Percentiles rank a stretch among this genome's conserved stretches.
phyloP scores from a whole-genome alignment of 148 eudicot genomes.

The Diospyros lotus region DNA sequence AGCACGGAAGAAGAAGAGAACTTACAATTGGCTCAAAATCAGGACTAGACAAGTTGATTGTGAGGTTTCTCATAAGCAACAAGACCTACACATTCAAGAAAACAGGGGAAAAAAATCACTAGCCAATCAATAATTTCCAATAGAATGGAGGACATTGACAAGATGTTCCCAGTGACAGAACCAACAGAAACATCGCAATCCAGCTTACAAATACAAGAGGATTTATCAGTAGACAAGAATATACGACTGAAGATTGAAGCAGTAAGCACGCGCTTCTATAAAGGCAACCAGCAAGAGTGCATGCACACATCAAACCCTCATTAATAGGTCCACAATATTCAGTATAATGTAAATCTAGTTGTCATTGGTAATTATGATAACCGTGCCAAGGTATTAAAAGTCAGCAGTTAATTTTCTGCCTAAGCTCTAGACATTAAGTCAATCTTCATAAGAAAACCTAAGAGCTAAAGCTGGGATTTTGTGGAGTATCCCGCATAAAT shows the following conservation, averaged over 20 bases:
- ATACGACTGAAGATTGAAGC: background rate
- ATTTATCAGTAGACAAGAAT: background rate
- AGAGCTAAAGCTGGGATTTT: too few species aligned
- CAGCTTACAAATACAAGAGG: background rate
- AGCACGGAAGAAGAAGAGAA: slow-evolving; percentile 9
- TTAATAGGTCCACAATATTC: background rate
- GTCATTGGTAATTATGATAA: too few species aligned
- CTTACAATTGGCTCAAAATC: slow-evolving; percentile 87
- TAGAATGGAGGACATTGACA: background rate
- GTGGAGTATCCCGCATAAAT: too few species aligned
- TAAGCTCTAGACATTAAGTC: too few species aligned
- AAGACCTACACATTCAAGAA: slow-evolving; percentile 53
- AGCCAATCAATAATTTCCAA: background rate
- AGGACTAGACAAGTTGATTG: slow-evolving; percentile 83
- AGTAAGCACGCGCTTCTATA: background rate
- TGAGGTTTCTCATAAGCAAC: slow-evolving; percentile 84
- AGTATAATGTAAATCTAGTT: background rate
- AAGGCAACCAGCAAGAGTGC: slow-evolving; percentile 4
- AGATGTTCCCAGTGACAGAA: background rate
- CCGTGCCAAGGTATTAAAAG: too few species aligned
- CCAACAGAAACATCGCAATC: background rate
- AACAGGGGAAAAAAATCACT: background rate
- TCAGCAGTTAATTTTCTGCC: too few species aligned
- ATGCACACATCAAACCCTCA: background rate
- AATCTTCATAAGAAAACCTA: too few species aligned